phyloP scores from a whole-genome alignment of 139 green algal species.

The Pseudopediastrum boryanum region DNA sequence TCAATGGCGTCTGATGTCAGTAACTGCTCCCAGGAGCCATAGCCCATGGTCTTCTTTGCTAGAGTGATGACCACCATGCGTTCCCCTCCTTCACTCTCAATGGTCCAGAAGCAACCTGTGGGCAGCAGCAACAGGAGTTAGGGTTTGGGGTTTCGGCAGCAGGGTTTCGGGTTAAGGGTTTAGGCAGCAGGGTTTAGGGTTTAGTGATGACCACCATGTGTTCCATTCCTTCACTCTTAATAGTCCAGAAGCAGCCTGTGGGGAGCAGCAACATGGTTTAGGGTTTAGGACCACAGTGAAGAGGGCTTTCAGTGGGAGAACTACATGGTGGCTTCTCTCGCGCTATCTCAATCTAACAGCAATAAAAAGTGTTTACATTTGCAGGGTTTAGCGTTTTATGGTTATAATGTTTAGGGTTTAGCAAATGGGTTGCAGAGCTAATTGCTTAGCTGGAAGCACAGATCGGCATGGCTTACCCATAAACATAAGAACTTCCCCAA shows the following conservation, averaged over 20 bases:
- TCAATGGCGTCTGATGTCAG: constrained; percentile 49
- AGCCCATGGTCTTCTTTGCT: constrained; percentile 47
- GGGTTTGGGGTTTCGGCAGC: too few species aligned
- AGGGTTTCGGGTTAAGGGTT: too few species aligned
- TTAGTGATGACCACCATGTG: constrained; percentile 34
- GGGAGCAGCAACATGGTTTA: not conserved
- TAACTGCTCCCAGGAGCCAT: constrained; percentile 51
- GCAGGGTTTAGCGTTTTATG: not conserved
- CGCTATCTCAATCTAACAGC: not conserved
- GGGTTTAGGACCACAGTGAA: not conserved
- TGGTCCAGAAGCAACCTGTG: constrained; percentile 49
- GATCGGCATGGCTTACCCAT: too few species aligned
- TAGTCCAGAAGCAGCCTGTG: constrained; percentile 38
- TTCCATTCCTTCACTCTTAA: constrained; percentile 39
- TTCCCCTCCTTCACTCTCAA: constrained; percentile 40
- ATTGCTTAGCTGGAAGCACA: too few species aligned
- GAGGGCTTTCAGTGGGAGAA: not conserved
- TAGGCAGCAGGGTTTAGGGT: too few species aligned
- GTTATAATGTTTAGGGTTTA: too few species aligned
- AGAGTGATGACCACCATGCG: constrained; percentile 41
- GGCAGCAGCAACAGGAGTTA: too few species aligned
- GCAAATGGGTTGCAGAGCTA: too few species aligned
- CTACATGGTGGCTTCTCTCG: not conserved
- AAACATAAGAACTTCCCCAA: too few species aligned
- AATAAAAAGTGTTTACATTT: not conserved